Percentiles rank a stretch among this genome's conserved stretches.
Conservation (phyloP, 2,329 filamentous ascomycete species). For the Ophiobolus disseminans region DNA sequence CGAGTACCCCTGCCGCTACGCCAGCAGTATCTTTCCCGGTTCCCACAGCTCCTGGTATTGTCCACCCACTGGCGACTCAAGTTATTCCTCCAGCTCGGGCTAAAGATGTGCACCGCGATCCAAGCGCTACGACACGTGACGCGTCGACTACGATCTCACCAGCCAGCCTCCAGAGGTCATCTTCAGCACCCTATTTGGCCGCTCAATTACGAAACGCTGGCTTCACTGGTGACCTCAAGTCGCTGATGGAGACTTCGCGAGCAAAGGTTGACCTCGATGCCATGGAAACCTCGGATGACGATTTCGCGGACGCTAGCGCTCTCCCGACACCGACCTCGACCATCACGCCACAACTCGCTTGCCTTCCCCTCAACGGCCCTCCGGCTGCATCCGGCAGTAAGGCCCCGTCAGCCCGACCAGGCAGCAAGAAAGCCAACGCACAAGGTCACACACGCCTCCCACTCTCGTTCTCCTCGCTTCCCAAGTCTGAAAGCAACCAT, state of each 20-base stretch:
- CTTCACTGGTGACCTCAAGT: constrained; percentile 49
- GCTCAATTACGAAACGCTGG: constrained; percentile 50
- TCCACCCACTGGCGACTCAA: constrained; percentile 45
- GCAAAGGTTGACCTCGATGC: constrained; percentile 47
- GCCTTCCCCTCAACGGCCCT: constrained; percentile 38
- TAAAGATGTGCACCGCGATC: constrained; percentile 42
- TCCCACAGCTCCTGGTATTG: constrained; percentile 39
- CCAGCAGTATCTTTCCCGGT: constrained; percentile 40
- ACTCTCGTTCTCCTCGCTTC: constrained; percentile 38
- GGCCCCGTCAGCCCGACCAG: constrained; percentile 36
- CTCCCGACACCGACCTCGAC: constrained; percentile 37
- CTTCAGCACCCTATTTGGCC: constrained; percentile 52
- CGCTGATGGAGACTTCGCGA: constrained; percentile 45
- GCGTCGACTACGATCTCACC: constrained; percentile 18
- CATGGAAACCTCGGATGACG: constrained; percentile 47
- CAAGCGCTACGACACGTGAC: constrained; percentile 26
- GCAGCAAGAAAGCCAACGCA: constrained; percentile 43
- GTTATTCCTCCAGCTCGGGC: constrained; percentile 33
- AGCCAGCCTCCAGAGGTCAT: constrained; percentile 46
- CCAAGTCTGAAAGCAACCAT: constrained; percentile 33
- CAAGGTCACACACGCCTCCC: constrained; percentile 39
- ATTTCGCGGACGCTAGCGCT: constrained; percentile 37
- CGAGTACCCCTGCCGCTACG: constrained; percentile 32
- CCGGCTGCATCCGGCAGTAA: constrained; percentile 36
- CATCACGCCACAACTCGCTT: constrained; percentile 40